Evolutionary conservation across 148 eudicot species (phyloP).

Genomic region (Suaeda aralocaspica): DNA sequence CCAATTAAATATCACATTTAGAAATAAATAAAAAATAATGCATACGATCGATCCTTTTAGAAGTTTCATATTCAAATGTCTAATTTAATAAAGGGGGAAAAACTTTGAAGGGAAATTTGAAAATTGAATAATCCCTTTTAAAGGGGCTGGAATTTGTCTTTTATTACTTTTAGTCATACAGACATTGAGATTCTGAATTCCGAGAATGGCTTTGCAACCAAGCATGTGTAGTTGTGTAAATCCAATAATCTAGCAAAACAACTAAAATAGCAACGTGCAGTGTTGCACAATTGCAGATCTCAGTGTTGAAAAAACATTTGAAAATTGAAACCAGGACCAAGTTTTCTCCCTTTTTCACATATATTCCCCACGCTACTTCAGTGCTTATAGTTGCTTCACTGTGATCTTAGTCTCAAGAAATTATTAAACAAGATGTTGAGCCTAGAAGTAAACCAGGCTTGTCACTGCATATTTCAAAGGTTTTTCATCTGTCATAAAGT

Average conservation of each 20-base stretch:
- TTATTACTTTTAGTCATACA: too few species aligned
- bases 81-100: too few species aligned
- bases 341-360: background rate
- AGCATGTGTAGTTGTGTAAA: background rate
- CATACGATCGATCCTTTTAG: too few species aligned
- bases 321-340: background rate
- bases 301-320: background rate
- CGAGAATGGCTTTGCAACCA: background rate
- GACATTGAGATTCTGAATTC: background rate
- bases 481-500: too few species aligned
- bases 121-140: too few species aligned
- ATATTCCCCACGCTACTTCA: background rate
- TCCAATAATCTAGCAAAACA: background rate
- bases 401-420: background rate
- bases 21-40: too few species aligned
- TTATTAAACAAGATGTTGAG: background rate
- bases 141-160: too few species aligned
- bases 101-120: too few species aligned
- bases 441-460: background rate
- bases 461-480: too few species aligned
- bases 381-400: background rate
- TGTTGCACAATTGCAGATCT: background rate
- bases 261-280: background rate
- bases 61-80: too few species aligned
- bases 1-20: too few species aligned